A percentile compares a stretch with the other conserved stretches of the same genome.
Conservation (phyloP, 129 eudicot species). For the Lonicera japonica region DNA sequence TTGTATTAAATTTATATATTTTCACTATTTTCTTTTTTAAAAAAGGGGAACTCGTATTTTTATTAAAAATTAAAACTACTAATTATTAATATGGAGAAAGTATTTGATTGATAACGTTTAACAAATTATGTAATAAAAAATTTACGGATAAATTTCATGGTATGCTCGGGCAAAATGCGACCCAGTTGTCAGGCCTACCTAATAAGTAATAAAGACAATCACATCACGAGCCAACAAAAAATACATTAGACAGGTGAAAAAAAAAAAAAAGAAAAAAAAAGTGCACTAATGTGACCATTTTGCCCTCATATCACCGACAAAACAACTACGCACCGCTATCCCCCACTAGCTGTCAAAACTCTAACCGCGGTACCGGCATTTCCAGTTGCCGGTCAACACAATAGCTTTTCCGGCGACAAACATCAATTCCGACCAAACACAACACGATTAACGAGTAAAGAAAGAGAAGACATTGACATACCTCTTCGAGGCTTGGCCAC, state of each 20-base stretch:
- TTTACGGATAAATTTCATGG: no score
- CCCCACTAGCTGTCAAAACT: slow-evolving; percentile 2
- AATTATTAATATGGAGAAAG: no score
- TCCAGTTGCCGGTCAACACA: background rate
- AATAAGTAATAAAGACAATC: slow-evolving; percentile 13
- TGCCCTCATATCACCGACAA: slow-evolving; percentile 45
- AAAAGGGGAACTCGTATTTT: no score
- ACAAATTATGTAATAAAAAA: no score
- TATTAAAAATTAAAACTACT: no score
- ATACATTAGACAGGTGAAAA: slow-evolving; percentile 3
- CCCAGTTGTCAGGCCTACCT: no score
- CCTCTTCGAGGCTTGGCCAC: slow-evolving; percentile 66
- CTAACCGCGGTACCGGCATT: slow-evolving; percentile 1
- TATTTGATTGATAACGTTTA: no score
- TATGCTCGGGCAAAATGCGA: no score
- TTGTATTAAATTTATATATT: no score
- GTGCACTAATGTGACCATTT: slow-evolving; percentile 16
- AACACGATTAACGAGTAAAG: background rate
- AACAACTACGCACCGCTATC: background rate
- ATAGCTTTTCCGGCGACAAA: slow-evolving; percentile 3
- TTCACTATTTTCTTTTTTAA: no score
- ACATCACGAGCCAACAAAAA: slow-evolving; percentile 31
- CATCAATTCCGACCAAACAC: background rate
- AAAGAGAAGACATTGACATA: slow-evolving; percentile 12
- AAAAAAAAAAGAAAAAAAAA: background rate